Conservation (phyloP, 2,329 filamentous ascomycete genomes). For the Pseudocercospora fijiensis region DNA sequence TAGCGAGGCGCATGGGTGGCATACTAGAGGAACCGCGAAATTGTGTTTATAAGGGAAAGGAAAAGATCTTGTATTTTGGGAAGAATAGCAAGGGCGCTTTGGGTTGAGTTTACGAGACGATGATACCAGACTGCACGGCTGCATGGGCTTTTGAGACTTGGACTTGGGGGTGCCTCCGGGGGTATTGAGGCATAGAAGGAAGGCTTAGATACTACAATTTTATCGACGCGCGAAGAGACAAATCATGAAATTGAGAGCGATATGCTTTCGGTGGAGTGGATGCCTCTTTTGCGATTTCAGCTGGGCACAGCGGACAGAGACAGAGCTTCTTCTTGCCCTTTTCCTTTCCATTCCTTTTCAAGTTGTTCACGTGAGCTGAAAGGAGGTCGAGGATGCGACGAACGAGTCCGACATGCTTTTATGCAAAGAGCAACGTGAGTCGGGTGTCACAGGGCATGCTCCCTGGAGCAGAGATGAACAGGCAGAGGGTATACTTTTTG, state of each 20-base stretch:
- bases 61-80: constrained; percentile 2
- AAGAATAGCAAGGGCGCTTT: constrained; percentile 5
- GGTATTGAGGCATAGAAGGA: neutral
- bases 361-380: neutral
- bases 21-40: neutral
- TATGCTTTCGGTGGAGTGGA: neutral
- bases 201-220: neutral
- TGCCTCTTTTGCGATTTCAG: neutral
- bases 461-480: neutral
- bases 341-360: neutral
- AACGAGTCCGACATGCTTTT: neutral
- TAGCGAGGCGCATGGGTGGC: constrained; percentile 8
- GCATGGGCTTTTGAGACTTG: neutral
- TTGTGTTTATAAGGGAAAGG: neutral
- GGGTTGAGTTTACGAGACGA: constrained; percentile 3
- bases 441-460: neutral
- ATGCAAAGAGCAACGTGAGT: neutral
- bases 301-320: neutral
- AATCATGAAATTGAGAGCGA: neutral
- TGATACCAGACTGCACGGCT: constrained; percentile 8
- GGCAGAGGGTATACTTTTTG: neutral
- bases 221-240: neutral
- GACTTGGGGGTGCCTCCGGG: neutral
- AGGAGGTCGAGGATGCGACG: neutral
- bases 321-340: too few relatives aligned